Conservation (phyloP, 1,284 basidiomycete species). For the Irpex sp. region DNA sequence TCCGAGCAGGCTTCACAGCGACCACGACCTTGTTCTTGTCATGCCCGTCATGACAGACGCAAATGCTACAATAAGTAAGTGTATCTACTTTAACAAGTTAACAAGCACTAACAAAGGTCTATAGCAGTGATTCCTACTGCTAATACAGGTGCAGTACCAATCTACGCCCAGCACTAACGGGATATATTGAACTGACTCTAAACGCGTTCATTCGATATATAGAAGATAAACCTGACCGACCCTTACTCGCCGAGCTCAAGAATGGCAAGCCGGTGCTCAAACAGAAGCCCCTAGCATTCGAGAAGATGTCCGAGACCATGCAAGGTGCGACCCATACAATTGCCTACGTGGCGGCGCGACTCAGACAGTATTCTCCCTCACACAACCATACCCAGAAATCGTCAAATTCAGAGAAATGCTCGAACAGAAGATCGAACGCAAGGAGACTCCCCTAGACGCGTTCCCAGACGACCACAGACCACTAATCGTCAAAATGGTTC, state of each 20-base stretch:
- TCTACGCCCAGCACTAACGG: not conserved
- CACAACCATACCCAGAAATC: constrained; percentile 43
- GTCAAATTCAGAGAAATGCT: constrained; percentile 72
- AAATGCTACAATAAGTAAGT: constrained; percentile 20
- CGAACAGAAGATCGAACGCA: constrained; percentile 42
- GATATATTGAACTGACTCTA: not conserved
- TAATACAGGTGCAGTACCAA: constrained; percentile 8
- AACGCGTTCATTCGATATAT: not conserved
- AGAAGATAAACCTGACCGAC: constrained; percentile 34
- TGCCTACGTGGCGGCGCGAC: constrained; percentile 8
- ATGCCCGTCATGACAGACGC: constrained; percentile 24
- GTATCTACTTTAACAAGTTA: not conserved
- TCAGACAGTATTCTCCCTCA: not conserved
- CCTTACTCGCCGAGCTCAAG: constrained; percentile 56
- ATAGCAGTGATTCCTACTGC: constrained; percentile 1
- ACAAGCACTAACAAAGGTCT: not conserved
- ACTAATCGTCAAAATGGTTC: constrained; percentile 74
- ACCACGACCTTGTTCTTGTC: constrained; percentile 10
- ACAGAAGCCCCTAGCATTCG: constrained; percentile 74
- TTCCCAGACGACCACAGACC: constrained; percentile 70
- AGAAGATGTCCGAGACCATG: constrained; percentile 78
- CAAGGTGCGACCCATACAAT: constrained; percentile 51
- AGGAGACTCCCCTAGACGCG: constrained; percentile 42
- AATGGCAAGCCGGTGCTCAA: constrained; percentile 76
- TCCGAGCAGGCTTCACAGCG: constrained; percentile 1